Evolutionary conservation across 2,329 filamentous ascomycete genomes (phyloP).

Genomic region (Cylindrodendrum hubeiense): DNA sequence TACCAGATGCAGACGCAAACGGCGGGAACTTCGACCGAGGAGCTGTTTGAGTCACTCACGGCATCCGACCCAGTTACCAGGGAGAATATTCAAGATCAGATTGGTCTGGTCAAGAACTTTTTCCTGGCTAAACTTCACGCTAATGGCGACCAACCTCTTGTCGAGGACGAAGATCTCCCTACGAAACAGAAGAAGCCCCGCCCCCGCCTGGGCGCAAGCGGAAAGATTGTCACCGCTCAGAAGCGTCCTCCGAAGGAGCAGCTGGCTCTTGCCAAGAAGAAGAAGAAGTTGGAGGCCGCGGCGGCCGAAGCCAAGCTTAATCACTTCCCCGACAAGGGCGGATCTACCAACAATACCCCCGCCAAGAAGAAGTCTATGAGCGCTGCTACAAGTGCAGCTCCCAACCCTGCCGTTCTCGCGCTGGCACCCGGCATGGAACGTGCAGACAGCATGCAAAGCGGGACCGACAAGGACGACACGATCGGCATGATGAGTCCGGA

Average conservation of each 20-base stretch:
- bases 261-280: constrained; percentile 87
- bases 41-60: constrained; percentile 76
- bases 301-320: constrained; percentile 62
- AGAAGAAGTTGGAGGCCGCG: constrained; percentile 80
- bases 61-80: constrained; percentile 82
- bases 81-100: constrained; percentile 82
- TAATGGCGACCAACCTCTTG: constrained; percentile 81
- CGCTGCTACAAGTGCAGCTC: constrained; percentile 51
- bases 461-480: constrained; percentile 73
- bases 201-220: constrained; percentile 76
- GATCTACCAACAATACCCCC: constrained; percentile 55
- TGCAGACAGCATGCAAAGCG: constrained; percentile 68
- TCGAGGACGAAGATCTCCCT: constrained; percentile 96
- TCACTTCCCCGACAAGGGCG: constrained; percentile 50
- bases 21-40: constrained; percentile 67
- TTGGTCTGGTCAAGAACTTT: constrained; percentile 91
- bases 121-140: constrained; percentile 90
- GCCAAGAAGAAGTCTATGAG: constrained; percentile 66
- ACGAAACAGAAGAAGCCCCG: constrained; percentile 86
- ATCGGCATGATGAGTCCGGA: constrained; percentile 89
- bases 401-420: constrained; percentile 56
- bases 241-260: constrained; percentile 87
- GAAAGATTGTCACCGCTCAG: constrained; percentile 87
- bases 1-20: constrained; percentile 81
- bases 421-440: constrained; percentile 67